Percentiles rank a stretch among this genome's conserved stretches.
Conservation (phyloP, 2,329 filamentous ascomycete genomes). For the Teratosphaeria gauchensis region DNA sequence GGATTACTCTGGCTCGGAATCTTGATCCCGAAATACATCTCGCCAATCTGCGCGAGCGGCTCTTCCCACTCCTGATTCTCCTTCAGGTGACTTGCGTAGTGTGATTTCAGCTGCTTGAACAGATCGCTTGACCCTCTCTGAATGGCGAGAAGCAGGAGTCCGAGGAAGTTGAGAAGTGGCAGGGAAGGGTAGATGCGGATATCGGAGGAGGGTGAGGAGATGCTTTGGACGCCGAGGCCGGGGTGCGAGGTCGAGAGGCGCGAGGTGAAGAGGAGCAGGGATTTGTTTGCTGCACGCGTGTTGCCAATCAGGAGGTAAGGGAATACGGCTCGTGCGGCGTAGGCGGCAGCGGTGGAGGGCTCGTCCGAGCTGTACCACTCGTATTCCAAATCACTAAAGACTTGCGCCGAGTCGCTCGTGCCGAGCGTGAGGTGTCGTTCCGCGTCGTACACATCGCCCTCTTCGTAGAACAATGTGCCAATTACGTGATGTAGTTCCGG, state of each 20-base stretch:
- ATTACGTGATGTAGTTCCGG: conserved; percentile 89
- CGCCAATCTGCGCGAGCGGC: conserved; percentile 73
- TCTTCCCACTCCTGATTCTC: conserved; percentile 65
- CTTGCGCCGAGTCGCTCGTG: conserved; percentile 75
- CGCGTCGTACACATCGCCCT: conserved; percentile 85
- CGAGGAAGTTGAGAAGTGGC: conserved; percentile 91
- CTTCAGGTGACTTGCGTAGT: conserved; percentile 69
- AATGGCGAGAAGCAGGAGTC: conserved; percentile 70
- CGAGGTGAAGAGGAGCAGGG: conserved; percentile 66
- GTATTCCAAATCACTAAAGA: conserved; percentile 77
- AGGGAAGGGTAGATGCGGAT: conserved; percentile 74
- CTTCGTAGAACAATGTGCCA: conserved; percentile 81
- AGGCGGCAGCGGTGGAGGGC: conserved; percentile 75
- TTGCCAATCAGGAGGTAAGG: conserved; percentile 89
- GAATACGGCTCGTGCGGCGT: conserved; percentile 75
- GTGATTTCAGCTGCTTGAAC: conserved; percentile 70
- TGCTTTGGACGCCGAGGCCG: conserved; percentile 66
- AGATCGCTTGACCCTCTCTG: conserved; percentile 70
- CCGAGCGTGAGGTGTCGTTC: conserved; percentile 83
- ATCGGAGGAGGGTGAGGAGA: conserved; percentile 64
- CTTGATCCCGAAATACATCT: conserved; percentile 93
- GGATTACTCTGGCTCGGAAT: conserved; percentile 85
- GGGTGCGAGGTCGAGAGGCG: conserved; percentile 51
- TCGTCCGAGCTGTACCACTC: conserved; percentile 88
- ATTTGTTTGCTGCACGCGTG: conserved; percentile 75